Evolutionary conservation across 352 stramenopile species (phyloP).

Genomic region (Globisporangium mamillatum): DNA sequence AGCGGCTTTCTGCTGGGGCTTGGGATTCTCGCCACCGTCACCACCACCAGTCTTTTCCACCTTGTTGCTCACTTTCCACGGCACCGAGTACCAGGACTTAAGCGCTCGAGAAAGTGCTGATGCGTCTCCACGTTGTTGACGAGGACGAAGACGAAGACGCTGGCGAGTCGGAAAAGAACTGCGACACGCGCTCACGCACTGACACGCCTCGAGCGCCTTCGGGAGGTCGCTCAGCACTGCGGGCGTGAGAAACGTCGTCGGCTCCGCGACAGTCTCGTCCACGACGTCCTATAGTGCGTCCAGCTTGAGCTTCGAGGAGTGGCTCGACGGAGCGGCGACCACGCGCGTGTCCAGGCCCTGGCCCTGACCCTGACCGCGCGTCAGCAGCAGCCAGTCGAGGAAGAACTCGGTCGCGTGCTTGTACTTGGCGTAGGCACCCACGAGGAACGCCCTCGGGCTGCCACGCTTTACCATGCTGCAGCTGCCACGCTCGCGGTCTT

Average conservation of each 20-base stretch:
- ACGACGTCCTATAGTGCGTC: slow-evolving; percentile 11
- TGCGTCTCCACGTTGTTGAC: background rate
- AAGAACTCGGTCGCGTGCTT: slow-evolving; percentile 21
- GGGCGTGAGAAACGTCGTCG: slow-evolving; percentile 13
- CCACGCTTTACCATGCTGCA: too few relatives aligned
- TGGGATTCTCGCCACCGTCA: too few relatives aligned
- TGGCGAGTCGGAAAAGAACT: too few relatives aligned
- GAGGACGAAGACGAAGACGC: too few relatives aligned
- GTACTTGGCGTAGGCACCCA: slow-evolving; percentile 18
- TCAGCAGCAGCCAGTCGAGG: slow-evolving; percentile 20
- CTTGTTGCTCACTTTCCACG: background rate
- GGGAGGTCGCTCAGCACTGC: slow-evolving; percentile 18
- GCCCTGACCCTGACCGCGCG: too few relatives aligned
- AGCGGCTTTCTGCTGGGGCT: too few relatives aligned
- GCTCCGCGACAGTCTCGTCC: slow-evolving; percentile 12
- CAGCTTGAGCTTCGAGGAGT: too few relatives aligned
- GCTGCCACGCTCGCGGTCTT: too few relatives aligned
- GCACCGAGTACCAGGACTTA: slow-evolving; percentile 2
- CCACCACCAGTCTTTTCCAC: background rate
- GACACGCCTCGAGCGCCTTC: slow-evolving; percentile 23
- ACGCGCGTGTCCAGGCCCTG: too few relatives aligned
- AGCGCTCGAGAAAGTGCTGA: background rate
- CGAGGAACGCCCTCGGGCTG: background rate
- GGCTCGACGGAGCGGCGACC: too few relatives aligned
- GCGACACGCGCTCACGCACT: background rate